phyloP scores from a whole-genome alignment of 1,284 basidiomycete genomes.

The Dichomitus squalens region DNA sequence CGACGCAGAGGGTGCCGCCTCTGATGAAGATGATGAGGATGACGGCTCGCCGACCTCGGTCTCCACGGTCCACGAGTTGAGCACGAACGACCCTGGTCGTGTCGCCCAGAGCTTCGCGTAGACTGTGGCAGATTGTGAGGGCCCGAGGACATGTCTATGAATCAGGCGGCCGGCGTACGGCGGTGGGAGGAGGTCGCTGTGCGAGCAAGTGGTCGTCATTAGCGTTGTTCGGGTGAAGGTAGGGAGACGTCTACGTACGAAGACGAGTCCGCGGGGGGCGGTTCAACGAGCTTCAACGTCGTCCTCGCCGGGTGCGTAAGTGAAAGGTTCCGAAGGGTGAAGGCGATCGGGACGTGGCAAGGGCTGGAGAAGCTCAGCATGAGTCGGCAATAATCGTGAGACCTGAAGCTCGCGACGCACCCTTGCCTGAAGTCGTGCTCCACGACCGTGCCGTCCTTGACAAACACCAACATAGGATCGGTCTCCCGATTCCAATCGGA shows the following conservation, averaged over 20 bases:
- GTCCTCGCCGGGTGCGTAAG: constrained; percentile 56
- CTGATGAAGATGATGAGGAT: not conserved
- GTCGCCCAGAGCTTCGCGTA: constrained; percentile 57
- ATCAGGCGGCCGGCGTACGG: constrained; percentile 63
- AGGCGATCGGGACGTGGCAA: constrained; percentile 53
- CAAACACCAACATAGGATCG: constrained; percentile 64
- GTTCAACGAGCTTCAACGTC: constrained; percentile 48
- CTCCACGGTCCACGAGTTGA: constrained; percentile 67
- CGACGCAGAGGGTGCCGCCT: constrained; percentile 2
- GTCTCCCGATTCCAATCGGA: constrained; percentile 81
- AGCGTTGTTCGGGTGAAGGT: not conserved
- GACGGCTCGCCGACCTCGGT: constrained; percentile 55
- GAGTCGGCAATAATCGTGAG: not conserved
- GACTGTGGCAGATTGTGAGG: constrained; percentile 47
- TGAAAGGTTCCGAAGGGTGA: constrained; percentile 73
- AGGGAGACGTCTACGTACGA: not conserved
- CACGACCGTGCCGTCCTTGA: constrained; percentile 44
- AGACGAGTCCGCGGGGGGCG: constrained; percentile 23
- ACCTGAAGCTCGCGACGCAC: constrained; percentile 44
- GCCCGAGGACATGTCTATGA: constrained; percentile 55
- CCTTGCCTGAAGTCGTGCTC: constrained; percentile 68
- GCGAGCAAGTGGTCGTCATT: constrained; percentile 2
- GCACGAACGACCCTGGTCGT: constrained; percentile 64
- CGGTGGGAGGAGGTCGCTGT: constrained; percentile 47
- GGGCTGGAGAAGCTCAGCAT: constrained; percentile 43